Conservation (phyloP, 352 stramenopile species). For the Phytophthora kernoviae region DNA sequence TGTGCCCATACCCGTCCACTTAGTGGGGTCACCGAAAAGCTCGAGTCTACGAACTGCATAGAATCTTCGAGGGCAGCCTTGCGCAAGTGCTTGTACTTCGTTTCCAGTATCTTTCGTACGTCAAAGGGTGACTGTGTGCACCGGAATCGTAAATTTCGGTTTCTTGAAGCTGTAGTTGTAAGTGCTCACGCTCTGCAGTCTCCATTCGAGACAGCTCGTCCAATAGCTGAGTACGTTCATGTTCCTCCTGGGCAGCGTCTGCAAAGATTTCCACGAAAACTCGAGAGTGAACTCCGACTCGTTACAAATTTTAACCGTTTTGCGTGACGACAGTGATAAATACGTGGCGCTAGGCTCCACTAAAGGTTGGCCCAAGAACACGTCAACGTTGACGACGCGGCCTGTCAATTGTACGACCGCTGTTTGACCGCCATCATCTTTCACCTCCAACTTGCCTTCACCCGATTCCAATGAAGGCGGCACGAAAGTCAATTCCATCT, state of each 20-base stretch:
- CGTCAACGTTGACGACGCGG: slow-evolving; percentile 86
- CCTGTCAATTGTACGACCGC: slow-evolving; percentile 76
- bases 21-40: slow-evolving; percentile 90
- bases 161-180: slow-evolving; percentile 57
- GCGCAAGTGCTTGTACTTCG: slow-evolving; percentile 92
- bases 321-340: slow-evolving; percentile 91
- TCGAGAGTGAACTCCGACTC: slow-evolving; percentile 90
- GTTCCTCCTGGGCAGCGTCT: slow-evolving; percentile 70
- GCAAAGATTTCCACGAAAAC: slow-evolving; percentile 93
- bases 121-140: slow-evolving; percentile 63
- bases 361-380: slow-evolving; percentile 88
- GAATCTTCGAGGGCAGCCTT: slow-evolving; percentile 89
- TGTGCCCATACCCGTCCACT: slow-evolving; percentile 92
- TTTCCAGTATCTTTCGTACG: slow-evolving; percentile 68
- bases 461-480: slow-evolving; percentile 43
- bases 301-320: slow-evolving; percentile 93
- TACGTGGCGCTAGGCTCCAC: slow-evolving; percentile 90
- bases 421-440: slow-evolving; percentile 80
- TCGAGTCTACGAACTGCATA: slow-evolving; percentile 95
- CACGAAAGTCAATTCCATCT: slow-evolving; percentile 77
- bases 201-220: slow-evolving; percentile 88
- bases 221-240: slow-evolving; percentile 81
- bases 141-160: slow-evolving; percentile 16
- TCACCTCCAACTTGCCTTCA: slow-evolving; percentile 81
- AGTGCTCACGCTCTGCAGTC: slow-evolving; percentile 60